Conservation (phyloP, 2,329 filamentous ascomycete genomes). For the Alternaria solani region DNA sequence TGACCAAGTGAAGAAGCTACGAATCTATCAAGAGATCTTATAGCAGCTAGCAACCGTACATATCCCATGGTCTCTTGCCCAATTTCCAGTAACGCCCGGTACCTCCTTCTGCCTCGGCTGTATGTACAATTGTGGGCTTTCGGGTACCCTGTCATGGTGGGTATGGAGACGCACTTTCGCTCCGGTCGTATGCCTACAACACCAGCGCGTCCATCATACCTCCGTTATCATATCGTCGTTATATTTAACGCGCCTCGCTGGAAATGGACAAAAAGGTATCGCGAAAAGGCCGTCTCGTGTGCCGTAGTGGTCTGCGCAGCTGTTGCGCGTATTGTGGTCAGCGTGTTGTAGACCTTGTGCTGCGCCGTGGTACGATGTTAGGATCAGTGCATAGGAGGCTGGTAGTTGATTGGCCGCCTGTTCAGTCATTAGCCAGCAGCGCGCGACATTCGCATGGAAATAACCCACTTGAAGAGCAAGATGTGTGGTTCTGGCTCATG, state of each 20-base stretch:
- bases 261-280: slow-evolving; percentile 44
- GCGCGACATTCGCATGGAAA: neutral
- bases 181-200: slow-evolving; percentile 27
- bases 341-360: slow-evolving; percentile 11
- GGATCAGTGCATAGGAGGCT: slow-evolving; percentile 65
- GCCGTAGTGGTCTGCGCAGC: slow-evolving; percentile 14
- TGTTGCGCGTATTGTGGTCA: slow-evolving; percentile 15
- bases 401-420: slow-evolving; percentile 85
- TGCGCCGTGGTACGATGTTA: slow-evolving; percentile 4
- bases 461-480: slow-evolving; percentile 91
- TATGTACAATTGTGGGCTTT: slow-evolving; percentile 46
- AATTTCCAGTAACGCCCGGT: slow-evolving; percentile 9
- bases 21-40: neutral
- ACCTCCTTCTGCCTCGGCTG: slow-evolving; percentile 27
- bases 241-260: slow-evolving; percentile 46
- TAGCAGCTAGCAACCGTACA: slow-evolving; percentile 8
- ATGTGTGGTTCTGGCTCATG: slow-evolving; percentile 99
- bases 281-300: slow-evolving; percentile 25
- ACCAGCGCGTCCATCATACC: slow-evolving; percentile 35
- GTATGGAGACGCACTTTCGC: slow-evolving; percentile 29
- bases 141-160: slow-evolving; percentile 23
- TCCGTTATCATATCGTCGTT: slow-evolving; percentile 51
- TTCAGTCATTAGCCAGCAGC: slow-evolving; percentile 17
- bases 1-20: neutral
- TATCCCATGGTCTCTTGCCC: slow-evolving; percentile 6